Evolutionary conservation across 805 yeast species (phyloP).

Genomic region (Pichia paraexigua): DNA sequence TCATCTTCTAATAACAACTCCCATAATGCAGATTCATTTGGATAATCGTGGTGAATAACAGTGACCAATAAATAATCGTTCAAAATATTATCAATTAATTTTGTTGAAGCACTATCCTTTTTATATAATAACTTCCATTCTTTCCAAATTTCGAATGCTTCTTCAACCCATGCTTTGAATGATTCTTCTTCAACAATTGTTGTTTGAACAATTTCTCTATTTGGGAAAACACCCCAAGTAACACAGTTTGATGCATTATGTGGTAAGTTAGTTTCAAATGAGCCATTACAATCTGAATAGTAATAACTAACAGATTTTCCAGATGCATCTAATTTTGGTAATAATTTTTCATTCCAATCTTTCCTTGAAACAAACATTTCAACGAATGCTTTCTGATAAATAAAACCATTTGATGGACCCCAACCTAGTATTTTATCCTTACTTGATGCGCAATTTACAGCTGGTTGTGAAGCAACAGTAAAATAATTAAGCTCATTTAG

Average conservation of each 20-base stretch:
- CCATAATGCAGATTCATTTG: slow-evolving; percentile 72
- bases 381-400: slow-evolving; percentile 92
- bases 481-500: slow-evolving; percentile 69
- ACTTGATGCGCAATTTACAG: slow-evolving; percentile 70
- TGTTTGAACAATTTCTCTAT: slow-evolving; percentile 81
- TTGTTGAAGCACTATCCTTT: slow-evolving; percentile 44
- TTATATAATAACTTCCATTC: slow-evolving; percentile 87
- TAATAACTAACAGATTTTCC: slow-evolving; percentile 59
- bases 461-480: slow-evolving; percentile 95
- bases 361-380: slow-evolving; percentile 72
- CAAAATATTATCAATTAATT: slow-evolving; percentile 53
- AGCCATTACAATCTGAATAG: slow-evolving; percentile 54
- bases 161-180: slow-evolving; percentile 93
- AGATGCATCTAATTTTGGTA: slow-evolving; percentile 41
- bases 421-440: slow-evolving; percentile 90
- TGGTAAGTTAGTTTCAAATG: slow-evolving; percentile 53
- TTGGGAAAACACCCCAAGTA: slow-evolving; percentile 97
- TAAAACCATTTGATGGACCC: slow-evolving; percentile 88
- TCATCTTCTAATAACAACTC: slow-evolving; percentile 37
- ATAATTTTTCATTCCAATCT: slow-evolving; percentile 54
- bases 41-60: slow-evolving; percentile 77
- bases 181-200: slow-evolving; percentile 90
- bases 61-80: slow-evolving; percentile 71
- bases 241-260: slow-evolving; percentile 64
- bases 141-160: slow-evolving; percentile 82